These are phyloP conservation scores for Fusarium sp. DNA, from an alignment of 2,329 filamentous ascomycete species.

Conservation along the genomic window DNA sequence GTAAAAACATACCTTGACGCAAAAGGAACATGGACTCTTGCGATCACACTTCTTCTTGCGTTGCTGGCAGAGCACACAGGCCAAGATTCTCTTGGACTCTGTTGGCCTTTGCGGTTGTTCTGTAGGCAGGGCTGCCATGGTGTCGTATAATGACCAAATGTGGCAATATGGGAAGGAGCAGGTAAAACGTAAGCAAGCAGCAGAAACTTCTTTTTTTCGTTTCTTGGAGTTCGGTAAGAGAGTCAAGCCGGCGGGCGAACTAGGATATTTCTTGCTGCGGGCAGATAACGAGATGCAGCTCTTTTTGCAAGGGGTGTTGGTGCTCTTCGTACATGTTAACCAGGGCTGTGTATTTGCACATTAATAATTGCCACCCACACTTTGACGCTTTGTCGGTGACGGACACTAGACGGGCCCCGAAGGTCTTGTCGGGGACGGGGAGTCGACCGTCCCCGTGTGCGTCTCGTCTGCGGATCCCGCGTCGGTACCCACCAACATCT, in stretches of 20 bases:
- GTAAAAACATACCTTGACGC: constrained; percentile 19
- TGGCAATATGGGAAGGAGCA: neutral
- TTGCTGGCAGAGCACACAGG: constrained; percentile 34
- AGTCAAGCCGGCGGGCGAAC: constrained; percentile 7
- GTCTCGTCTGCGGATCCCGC: neutral
- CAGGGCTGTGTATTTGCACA: neutral
- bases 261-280: constrained; percentile 28
- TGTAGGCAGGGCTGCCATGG: constrained; percentile 19
- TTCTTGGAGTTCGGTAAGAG: constrained; percentile 2
- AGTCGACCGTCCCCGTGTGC: constrained; percentile 27
- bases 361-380: neutral
- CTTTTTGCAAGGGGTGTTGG: neutral
- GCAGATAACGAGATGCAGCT: neutral
- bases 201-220: neutral
- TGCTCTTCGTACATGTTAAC: neutral
- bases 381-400: neutral
- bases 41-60: constrained; percentile 39
- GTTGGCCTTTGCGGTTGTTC: constrained; percentile 9
- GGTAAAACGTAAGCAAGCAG: constrained; percentile 2
- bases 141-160: neutral
- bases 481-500: neutral
- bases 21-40: constrained; percentile 35
- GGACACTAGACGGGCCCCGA: constrained; percentile 22
- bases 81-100: constrained; percentile 21
- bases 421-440: constrained; percentile 25